Evolutionary conservation across 2,329 filamentous ascomycete genomes (phyloP).

Genomic region (Claviceps africana): DNA sequence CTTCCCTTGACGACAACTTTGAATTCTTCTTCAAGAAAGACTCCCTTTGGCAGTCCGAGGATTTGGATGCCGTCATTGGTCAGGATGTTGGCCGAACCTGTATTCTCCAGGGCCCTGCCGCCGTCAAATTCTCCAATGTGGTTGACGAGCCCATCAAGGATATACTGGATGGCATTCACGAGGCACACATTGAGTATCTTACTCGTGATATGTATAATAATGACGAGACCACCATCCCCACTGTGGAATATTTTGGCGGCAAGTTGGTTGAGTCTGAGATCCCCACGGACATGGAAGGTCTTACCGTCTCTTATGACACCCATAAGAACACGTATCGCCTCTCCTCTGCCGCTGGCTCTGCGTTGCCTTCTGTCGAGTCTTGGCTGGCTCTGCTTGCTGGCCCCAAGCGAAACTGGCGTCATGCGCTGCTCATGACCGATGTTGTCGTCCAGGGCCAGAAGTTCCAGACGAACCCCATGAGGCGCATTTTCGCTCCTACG

Average conservation of each 20-base stretch:
- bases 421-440: slow-evolving; percentile 86
- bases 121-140: slow-evolving; percentile 76
- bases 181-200: slow-evolving; percentile 70
- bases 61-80: slow-evolving; percentile 85
- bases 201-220: slow-evolving; percentile 67
- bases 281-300: slow-evolving; percentile 68
- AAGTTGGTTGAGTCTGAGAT: slow-evolving; percentile 60
- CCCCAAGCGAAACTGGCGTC: slow-evolving; percentile 75
- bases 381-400: slow-evolving; percentile 88
- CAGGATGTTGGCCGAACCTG: slow-evolving; percentile 94
- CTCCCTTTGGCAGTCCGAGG: slow-evolving; percentile 97
- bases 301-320: slow-evolving; percentile 66
- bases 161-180: slow-evolving; percentile 82
- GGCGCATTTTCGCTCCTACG: slow-evolving; percentile 74
- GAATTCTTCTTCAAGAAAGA: slow-evolving; percentile 99
- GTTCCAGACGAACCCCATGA: slow-evolving; percentile 94
- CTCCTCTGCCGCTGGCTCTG: slow-evolving; percentile 56
- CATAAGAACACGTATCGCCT: slow-evolving; percentile 75
- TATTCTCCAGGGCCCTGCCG: slow-evolving; percentile 89
- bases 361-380: slow-evolving; percentile 63
- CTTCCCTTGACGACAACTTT: slow-evolving; percentile 89
- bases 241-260: slow-evolving; percentile 90
- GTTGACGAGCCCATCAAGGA: slow-evolving; percentile 91
- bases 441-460: slow-evolving; percentile 91
- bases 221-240: slow-evolving; percentile 61